Conservation (phyloP, 2,329 filamentous ascomycete genomes). For the Aureobasidium namibiae region DNA sequence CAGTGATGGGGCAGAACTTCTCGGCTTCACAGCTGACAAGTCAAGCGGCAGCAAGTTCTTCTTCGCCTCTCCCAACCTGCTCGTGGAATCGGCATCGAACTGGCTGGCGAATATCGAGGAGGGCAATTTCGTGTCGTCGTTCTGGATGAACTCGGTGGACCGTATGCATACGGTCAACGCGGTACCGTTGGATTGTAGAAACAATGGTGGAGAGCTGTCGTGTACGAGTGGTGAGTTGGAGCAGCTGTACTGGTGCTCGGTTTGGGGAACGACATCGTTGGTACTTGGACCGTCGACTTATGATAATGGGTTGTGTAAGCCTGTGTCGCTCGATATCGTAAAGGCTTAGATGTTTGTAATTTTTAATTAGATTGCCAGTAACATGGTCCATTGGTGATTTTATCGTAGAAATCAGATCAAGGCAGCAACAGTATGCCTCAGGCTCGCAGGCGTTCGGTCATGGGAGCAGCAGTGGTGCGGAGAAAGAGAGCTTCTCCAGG, state of each 20-base stretch:
- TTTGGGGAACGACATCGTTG: neutral
- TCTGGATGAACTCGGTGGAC: neutral
- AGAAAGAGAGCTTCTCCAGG: neutral
- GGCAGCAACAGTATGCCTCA: neutral
- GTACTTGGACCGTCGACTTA: neutral
- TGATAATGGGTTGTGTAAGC: neutral
- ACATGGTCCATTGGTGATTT: no score
- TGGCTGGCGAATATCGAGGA: neutral
- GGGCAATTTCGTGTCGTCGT: neutral
- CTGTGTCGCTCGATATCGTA: neutral
- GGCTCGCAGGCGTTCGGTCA: no score
- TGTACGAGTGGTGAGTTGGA: neutral
- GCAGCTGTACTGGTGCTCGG: constrained; percentile 4
- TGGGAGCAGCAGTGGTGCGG: neutral
- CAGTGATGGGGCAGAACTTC: neutral
- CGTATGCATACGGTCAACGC: neutral
- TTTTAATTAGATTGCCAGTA: neutral
- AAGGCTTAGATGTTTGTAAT: neutral
- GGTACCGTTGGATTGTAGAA: neutral
- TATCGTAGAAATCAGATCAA: no score
- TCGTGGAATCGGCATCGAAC: neutral
- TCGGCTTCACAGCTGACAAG: neutral
- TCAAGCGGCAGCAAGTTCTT: neutral
- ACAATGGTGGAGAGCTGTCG: neutral
- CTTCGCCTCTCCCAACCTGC: neutral